A percentile compares a stretch with the other conserved stretches of the same genome.
These are phyloP conservation scores for Aaosphaeria arxii DNA, from an alignment of 2,329 filamentous ascomycete genomes.

Conservation along the genomic window DNA sequence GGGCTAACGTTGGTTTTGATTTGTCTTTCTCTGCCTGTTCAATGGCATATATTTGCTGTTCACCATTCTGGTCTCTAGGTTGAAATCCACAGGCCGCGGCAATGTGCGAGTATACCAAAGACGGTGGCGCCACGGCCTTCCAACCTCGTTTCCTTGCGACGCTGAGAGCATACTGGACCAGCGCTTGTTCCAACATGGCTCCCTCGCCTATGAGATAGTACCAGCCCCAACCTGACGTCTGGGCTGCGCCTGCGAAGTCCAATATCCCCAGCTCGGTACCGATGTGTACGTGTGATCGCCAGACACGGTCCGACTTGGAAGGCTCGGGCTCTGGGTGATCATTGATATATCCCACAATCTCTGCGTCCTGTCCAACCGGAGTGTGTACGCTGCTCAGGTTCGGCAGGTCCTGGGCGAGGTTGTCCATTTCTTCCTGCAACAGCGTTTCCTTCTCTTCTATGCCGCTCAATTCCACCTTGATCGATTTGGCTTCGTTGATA, in stretches of 20 bases:
- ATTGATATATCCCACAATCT: slow-evolving; percentile 76
- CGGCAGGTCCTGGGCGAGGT: slow-evolving; percentile 73
- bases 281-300: slow-evolving; percentile 80
- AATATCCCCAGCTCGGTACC: slow-evolving; percentile 83
- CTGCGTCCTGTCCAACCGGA: slow-evolving; percentile 65
- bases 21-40: slow-evolving; percentile 64
- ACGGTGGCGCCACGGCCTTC: slow-evolving; percentile 79
- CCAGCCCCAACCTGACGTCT: slow-evolving; percentile 94
- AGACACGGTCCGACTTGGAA: slow-evolving; percentile 45
- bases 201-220: slow-evolving; percentile 94
- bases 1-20: slow-evolving; percentile 63
- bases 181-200: slow-evolving; percentile 89
- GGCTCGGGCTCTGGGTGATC: slow-evolving; percentile 51
- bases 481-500: slow-evolving; percentile 59
- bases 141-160: slow-evolving; percentile 73
- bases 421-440: slow-evolving; percentile 64
- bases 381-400: slow-evolving; percentile 80
- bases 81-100: slow-evolving; percentile 91
- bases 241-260: slow-evolving; percentile 79
- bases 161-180: slow-evolving; percentile 79
- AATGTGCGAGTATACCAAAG: slow-evolving; percentile 88
- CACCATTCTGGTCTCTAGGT: slow-evolving; percentile 83
- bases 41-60: slow-evolving; percentile 87
- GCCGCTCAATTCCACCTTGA: slow-evolving; percentile 61
- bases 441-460: slow-evolving; percentile 63